Percentiles rank a stretch among this genome's conserved stretches.
Conservation (phyloP, 202 grass and related monocot genomes). For the Miscanthus sacchariflorus region DNA sequence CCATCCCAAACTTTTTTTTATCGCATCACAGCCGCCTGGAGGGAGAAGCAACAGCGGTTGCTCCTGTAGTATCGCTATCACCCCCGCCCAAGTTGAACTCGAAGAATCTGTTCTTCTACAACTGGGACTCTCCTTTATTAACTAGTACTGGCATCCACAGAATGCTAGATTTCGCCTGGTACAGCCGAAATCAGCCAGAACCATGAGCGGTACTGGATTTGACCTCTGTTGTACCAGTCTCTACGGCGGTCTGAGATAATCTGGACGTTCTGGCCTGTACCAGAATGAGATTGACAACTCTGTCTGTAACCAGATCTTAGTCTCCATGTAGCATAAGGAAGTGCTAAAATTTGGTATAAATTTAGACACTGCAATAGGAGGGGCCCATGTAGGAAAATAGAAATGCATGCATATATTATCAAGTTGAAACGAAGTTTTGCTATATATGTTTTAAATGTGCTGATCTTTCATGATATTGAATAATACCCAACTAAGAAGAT, state of each 20-base stretch:
- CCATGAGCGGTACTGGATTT: background rate
- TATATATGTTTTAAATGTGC: background rate
- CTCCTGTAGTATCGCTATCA: background rate
- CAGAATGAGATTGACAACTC: background rate
- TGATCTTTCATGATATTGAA: background rate
- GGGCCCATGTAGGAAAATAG: background rate
- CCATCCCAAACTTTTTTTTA: background rate
- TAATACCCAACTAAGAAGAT: background rate
- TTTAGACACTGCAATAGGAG: constrained; percentile 5
- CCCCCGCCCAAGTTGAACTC: background rate
- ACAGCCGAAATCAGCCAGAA: background rate
- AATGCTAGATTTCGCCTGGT: background rate
- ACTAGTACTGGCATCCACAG: background rate
- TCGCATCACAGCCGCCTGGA: too few species aligned
- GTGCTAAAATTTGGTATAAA: constrained; percentile 9
- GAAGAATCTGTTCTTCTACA: background rate
- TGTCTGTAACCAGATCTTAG: background rate
- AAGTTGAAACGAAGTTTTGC: background rate
- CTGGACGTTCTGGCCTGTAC: background rate
- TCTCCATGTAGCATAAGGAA: background rate
- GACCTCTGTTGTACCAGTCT: background rate
- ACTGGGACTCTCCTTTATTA: background rate
- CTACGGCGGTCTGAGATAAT: too few species aligned
- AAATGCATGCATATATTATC: background rate
- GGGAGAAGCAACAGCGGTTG: background rate